Percentiles rank a stretch among this genome's conserved stretches.
Conservation (phyloP, 2,329 filamentous ascomycete genomes). For the Aspergillus costaricaensis region DNA sequence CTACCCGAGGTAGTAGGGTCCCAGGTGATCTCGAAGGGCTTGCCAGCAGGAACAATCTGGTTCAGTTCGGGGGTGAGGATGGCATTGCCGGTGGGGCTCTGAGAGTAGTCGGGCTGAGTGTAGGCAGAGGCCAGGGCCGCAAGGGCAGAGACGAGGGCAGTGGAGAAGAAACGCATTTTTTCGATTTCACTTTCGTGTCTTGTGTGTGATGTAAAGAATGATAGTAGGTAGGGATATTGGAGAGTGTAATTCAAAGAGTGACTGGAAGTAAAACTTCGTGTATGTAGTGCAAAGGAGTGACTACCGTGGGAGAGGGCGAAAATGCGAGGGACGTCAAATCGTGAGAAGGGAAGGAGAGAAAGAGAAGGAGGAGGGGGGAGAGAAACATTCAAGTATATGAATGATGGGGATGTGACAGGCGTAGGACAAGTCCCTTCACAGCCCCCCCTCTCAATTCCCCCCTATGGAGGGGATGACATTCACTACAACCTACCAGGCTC, state of each 20-base stretch:
- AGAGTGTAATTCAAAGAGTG: conserved; percentile 26
- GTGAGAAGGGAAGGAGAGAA: conserved; percentile 17
- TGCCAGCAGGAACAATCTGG: conserved; percentile 57
- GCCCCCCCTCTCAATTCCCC: conserved; percentile 1
- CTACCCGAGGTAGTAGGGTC: conserved; percentile 38
- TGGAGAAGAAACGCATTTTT: conserved; percentile 44
- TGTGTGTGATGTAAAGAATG: conserved; percentile 6
- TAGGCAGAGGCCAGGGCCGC: conserved; percentile 42
- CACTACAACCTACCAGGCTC: not conserved
- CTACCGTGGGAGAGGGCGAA: conserved; percentile 20
- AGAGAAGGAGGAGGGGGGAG: conserved; percentile 17
- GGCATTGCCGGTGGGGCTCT: conserved; percentile 54
- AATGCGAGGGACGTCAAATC: conserved; percentile 9
- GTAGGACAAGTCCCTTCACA: not conserved
- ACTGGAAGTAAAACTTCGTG: conserved; percentile 24
- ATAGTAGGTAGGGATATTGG: conserved; percentile 2
- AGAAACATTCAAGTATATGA: conserved; percentile 17
- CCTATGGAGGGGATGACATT: conserved; percentile 5
- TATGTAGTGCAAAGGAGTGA: conserved; percentile 24
- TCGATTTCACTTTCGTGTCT: conserved; percentile 12
- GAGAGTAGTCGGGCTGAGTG: conserved; percentile 39
- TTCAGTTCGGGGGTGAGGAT: conserved; percentile 55
- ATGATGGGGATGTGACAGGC: not conserved
- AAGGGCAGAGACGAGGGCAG: conserved; percentile 40
- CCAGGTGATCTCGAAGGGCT: conserved; percentile 62